Percentiles rank a stretch among this genome's conserved stretches.
Evolutionary conservation across 2,329 filamentous ascomycete genomes (phyloP).

Genomic region (Botrytis tulipae): DNA sequence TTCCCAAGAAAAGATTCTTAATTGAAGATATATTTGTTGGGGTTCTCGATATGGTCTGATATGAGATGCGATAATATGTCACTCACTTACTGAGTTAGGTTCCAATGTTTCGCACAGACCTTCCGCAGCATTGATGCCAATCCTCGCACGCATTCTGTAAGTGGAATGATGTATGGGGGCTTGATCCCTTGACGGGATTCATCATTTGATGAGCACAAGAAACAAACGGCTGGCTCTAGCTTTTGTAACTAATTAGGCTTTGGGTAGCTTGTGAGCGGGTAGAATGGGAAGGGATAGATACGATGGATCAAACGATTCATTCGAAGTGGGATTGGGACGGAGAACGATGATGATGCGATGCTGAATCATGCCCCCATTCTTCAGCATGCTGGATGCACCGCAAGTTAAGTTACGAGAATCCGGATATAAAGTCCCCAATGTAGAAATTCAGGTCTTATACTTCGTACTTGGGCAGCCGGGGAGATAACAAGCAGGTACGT

Average conservation of each 20-base stretch:
- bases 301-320: neutral
- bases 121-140: neutral
- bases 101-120: neutral
- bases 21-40: neutral
- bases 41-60: neutral
- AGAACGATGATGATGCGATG: neutral
- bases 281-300: neutral
- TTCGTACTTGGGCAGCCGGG: neutral
- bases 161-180: neutral
- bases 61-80: neutral
- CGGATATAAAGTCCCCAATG: neutral
- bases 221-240: slow-evolving; percentile 8
- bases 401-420: neutral
- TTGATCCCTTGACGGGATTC: neutral
- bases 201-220: neutral
- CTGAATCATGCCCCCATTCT: neutral
- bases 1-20: neutral
- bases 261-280: neutral
- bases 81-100: neutral
- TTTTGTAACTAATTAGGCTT: neutral
- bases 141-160: neutral
- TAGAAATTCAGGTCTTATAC: neutral
- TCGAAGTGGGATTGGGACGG: neutral
- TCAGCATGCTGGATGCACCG: neutral
- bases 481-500: neutral